Evolutionary conservation across 164 flowering plant genomes (phyloP).

Genomic region (Nymphaea colorata): DNA sequence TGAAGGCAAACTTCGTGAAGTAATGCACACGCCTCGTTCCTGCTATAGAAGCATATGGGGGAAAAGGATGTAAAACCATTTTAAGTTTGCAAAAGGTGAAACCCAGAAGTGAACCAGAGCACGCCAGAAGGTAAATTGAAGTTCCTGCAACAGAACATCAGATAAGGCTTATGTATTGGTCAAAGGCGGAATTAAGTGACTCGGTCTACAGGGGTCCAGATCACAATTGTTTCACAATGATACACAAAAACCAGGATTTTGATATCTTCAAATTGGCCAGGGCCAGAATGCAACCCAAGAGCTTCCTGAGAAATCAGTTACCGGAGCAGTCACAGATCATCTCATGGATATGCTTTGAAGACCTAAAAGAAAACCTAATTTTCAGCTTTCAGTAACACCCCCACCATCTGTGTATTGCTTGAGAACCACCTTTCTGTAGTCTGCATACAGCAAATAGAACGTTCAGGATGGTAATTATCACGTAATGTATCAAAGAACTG

Average conservation of each 20-base stretch:
- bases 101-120: too few relatives aligned
- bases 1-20: too few relatives aligned
- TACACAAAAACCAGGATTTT: not conserved
- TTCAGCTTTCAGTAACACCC: not conserved
- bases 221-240: not conserved
- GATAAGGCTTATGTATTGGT: not conserved
- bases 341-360: not conserved
- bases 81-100: too few relatives aligned
- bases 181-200: not conserved
- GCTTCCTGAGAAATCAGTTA: not conserved
- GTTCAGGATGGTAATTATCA: too few relatives aligned
- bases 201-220: not conserved
- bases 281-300: not conserved
- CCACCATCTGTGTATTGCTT: conserved; percentile 33
- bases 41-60: too few relatives aligned
- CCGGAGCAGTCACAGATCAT: not conserved
- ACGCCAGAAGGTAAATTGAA: too few relatives aligned
- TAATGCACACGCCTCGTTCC: too few relatives aligned
- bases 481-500: not conserved
- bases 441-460: conserved; percentile 28
- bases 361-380: not conserved
- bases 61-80: too few relatives aligned
- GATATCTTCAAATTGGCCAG: not conserved
- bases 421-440: conserved; percentile 77
- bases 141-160: too few relatives aligned